phyloP scores from a whole-genome alignment of 805 yeast genomes.

The Pichia deserticola region DNA sequence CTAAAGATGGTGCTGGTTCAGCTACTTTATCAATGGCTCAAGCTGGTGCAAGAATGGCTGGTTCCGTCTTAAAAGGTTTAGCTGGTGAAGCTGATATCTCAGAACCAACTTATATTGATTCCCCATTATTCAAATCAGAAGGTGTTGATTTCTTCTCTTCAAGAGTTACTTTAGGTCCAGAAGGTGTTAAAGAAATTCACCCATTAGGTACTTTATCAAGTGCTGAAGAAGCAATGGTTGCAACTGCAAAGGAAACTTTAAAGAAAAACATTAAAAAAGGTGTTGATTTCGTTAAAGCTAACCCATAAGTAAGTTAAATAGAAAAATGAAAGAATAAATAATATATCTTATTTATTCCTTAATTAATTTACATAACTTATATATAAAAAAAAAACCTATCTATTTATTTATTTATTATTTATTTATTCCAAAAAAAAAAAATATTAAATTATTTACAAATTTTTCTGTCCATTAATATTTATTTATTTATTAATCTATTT shows the following conservation, averaged over 20 bases:
- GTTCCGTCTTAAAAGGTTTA: constrained; percentile 52
- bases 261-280: constrained; percentile 92
- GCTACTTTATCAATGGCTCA: constrained; percentile 84
- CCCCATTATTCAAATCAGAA: constrained; percentile 74
- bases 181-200: constrained; percentile 82
- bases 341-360: no score
- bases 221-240: constrained; percentile 80
- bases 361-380: no score
- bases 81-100: constrained; percentile 37
- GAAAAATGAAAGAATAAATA: no score
- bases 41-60: constrained; percentile 73
- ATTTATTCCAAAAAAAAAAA: not conserved
- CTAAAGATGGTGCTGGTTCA: constrained; percentile 78
- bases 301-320: constrained; percentile 43
- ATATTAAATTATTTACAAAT: not conserved
- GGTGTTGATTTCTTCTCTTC: constrained; percentile 97
- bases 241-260: constrained; percentile 80
- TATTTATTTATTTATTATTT: constrained; percentile 1
- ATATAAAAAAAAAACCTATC: not conserved
- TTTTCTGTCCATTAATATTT: no score
- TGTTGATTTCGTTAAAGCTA: constrained; percentile 70
- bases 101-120: constrained; percentile 58
- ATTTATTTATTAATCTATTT: not conserved
- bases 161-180: constrained; percentile 85
- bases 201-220: constrained; percentile 62